phyloP scores from a whole-genome alignment of 2,329 filamentous ascomycete species.

The Monilinia fructigena region DNA sequence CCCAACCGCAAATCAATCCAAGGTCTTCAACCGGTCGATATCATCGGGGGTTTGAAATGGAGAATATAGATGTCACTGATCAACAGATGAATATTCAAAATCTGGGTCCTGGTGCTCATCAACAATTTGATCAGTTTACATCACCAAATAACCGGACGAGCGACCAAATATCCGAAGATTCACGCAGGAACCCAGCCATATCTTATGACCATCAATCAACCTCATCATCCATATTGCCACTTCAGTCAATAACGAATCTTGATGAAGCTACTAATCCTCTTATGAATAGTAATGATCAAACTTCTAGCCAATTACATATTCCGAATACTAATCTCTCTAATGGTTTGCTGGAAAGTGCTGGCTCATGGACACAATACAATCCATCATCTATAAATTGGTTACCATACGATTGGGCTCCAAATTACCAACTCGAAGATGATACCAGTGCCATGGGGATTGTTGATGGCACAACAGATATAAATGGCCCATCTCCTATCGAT shows the following conservation, averaged over 20 bases:
- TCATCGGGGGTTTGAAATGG: background rate
- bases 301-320: constrained; percentile 3
- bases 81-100: background rate
- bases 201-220: background rate
- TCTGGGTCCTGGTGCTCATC: background rate
- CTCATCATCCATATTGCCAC: background rate
- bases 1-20: background rate
- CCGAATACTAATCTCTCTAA: background rate
- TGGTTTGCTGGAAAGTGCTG: background rate
- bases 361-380: constrained; percentile 29
- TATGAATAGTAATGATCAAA: background rate
- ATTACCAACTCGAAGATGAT: constrained; percentile 16
- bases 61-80: background rate
- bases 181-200: background rate
- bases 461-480: background rate
- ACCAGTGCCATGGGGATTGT: background rate
- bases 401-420: constrained; percentile 33
- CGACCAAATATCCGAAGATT: background rate
- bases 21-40: background rate
- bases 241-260: background rate
- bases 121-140: background rate
- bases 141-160: background rate
- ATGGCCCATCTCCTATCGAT: constrained; percentile 18
- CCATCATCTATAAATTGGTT: constrained; percentile 36
- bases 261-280: too few species aligned